Conservation (phyloP, 805 yeast species). For the Monosporozyma solicola region DNA sequence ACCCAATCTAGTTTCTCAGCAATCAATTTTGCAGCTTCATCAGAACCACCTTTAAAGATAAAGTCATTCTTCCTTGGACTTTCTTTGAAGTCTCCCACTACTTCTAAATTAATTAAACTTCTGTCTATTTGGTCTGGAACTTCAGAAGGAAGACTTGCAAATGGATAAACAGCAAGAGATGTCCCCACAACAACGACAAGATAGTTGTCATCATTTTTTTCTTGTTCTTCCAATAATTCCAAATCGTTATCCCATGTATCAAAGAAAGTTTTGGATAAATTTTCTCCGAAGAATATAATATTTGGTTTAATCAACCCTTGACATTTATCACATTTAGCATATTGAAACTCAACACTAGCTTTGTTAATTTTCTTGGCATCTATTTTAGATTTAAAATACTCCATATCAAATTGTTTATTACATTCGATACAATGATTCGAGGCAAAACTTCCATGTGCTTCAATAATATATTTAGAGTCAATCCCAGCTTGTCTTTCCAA, state of each 20-base stretch:
- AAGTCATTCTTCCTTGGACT: slow-evolving; percentile 53
- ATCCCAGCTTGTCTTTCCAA: slow-evolving; percentile 82
- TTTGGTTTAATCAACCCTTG: slow-evolving; percentile 81
- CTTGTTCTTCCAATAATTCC: slow-evolving; percentile 16
- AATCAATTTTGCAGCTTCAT: slow-evolving; percentile 47
- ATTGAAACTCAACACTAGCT: slow-evolving; percentile 12
- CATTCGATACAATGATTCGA: slow-evolving; percentile 78
- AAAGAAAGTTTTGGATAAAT: slow-evolving; percentile 64
- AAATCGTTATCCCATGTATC: slow-evolving; percentile 53
- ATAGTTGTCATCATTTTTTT: slow-evolving; percentile 37
- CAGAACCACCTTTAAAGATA: slow-evolving; percentile 54
- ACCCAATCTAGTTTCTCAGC: slow-evolving; percentile 58
- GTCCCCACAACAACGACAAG: slow-evolving; percentile 88
- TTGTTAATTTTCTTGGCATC: not conserved
- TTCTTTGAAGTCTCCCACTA: slow-evolving; percentile 61
- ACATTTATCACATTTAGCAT: slow-evolving; percentile 51
- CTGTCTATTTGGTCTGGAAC: slow-evolving; percentile 42
- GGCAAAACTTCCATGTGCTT: slow-evolving; percentile 95
- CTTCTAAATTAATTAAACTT: slow-evolving; percentile 63
- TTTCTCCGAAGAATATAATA: slow-evolving; percentile 91
- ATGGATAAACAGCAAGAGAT: slow-evolving; percentile 81
- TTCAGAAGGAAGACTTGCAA: slow-evolving; percentile 73
- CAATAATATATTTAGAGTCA: slow-evolving; percentile 53
- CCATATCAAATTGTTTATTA: slow-evolving; percentile 40
- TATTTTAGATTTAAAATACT: slow-evolving; percentile 32